phyloP scores from a whole-genome alignment of 2,329 filamentous ascomycete species.

The Ophiostoma angusticollis region DNA sequence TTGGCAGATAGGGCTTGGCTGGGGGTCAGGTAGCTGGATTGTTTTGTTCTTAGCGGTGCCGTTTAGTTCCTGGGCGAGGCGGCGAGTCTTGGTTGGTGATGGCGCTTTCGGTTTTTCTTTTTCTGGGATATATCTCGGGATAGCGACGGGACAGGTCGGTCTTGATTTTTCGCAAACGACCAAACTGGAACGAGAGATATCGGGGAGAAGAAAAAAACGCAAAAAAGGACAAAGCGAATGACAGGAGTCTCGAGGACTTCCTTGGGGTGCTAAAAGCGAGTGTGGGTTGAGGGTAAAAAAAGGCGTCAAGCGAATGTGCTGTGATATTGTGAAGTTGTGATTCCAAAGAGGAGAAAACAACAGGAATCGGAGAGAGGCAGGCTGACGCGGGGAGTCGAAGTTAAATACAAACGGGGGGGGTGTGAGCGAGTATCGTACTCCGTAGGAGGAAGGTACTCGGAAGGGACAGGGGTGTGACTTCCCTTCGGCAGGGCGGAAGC shows the following conservation, averaged over 20 bases:
- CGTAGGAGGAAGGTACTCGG: neutral
- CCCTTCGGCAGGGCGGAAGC: too few species aligned
- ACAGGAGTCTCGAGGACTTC: constrained; percentile 67
- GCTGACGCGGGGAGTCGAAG: constrained; percentile 7
- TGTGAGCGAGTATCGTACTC: neutral
- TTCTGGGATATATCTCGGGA: neutral
- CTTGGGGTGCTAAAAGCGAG: constrained; percentile 40
- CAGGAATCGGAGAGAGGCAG: constrained; percentile 12
- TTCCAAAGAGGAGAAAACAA: constrained; percentile 2
- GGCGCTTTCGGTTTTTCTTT: neutral
- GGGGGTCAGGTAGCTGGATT: too few species aligned
- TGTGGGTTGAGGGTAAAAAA: constrained; percentile 26
- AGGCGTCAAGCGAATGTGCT: constrained; percentile 27
- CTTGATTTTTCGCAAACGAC: neutral
- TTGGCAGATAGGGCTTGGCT: too few species aligned
- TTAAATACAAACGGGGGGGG: constrained; percentile 11
- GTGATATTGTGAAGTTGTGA: constrained; percentile 11
- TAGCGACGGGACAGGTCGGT: constrained; percentile 4
- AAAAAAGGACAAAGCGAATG: constrained; percentile 54
- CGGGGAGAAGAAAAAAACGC: constrained; percentile 11
- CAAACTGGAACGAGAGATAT: neutral
- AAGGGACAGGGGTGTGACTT: neutral
- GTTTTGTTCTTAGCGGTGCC: too few species aligned
- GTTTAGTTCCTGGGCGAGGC: too few species aligned
- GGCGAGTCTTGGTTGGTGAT: neutral